Evolutionary conservation across 805 yeast genomes (phyloP), one percentile per base, ranked within the genome.

Genomic region (Yarrowia bubula): DNA sequence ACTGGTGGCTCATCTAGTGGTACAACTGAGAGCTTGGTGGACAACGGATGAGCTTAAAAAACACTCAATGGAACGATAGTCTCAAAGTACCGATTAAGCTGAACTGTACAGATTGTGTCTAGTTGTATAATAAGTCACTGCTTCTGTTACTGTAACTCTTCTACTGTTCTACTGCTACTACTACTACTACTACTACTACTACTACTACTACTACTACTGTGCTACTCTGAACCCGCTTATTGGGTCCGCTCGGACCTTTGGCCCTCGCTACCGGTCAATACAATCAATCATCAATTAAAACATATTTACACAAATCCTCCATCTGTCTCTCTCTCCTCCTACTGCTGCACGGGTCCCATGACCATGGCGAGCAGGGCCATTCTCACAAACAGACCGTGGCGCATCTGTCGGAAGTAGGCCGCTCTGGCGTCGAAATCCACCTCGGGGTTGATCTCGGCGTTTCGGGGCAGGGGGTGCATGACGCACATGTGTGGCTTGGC

Each of bases 391-490:
- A 95, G 83, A 68, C 99, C 99, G 76, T 95, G 93, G 78, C 96
- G 89, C 99, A 95, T 95, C 72, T 95, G 98, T 85, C 99, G 89
- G 84, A 95, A 95, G 82, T 95, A 95, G 67, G 99, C 98, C 70
- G 99, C 98, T 78, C 99, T 89, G 78, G 93, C 98, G 79, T 95
- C 99, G 75, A 93, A 95, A 77, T 95, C 99, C 73, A 95, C 98
- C 81, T 95, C 99, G 80, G 92, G 98, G 74, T 89, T 89, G 72
- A 95, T 93, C 80, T 95, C 99, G 73, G 86, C 88, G 70, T 91
- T 92, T 79, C 99, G 89, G 76, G 99, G 99, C 73, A 95, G 85
- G 76, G 99, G 99, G 77, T 95, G 99, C 96, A 95, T 88, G 69
- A 95, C 89, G 77, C 97, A 91, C 98, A 95, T 95, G 79, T 95